Evolutionary conservation across 108 stramenopile species (phyloP), one percentile per base, ranked within the genome.

Genomic region (Chaetoceros muelleri): DNA sequence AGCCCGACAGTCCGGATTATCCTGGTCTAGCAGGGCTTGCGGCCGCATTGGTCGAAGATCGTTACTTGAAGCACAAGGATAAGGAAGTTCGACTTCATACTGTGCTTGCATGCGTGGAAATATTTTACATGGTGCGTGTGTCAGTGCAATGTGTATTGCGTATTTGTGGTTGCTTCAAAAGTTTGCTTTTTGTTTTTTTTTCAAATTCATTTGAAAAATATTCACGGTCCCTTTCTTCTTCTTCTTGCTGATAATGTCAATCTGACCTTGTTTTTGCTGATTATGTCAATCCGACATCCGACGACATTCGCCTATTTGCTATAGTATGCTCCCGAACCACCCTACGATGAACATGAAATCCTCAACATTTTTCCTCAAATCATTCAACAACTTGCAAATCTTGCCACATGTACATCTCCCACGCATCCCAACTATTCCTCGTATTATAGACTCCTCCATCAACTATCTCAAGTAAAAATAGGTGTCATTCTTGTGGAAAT

Each of bases 401-500:
- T 92, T n/a, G 57, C 78, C 44, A 69, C 79, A 57, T 69, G 60
- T 51, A 58, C 51, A 20, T 54, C 55, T 3, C 56, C 66, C 2
- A 53, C 28, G 25, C 62, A 68, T 25, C 46, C 71, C 24, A 67
- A 88, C 51, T 88, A 67, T 65, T 57, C 62, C 20, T 34, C 55
- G 17, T 87, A 87, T 46, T 66, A 61, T 30, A 67, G 74, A 2
- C 81, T 93, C 44, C 54, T 92, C 58, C 71, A 84, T 48, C 76
- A 81, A 48, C 60, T 89, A 24, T 74, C 85, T 21, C 66, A 82
- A 46, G 81, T 93, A 50, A 85, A 88, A 58, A 80, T 89, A 29
- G 85, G 82, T 18, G 84, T 75, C 22, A 72, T 93, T 5, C 56
- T 93, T 18, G 85, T 86, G 27, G 86, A 92, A 58, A 51, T 92